Base-by-base conservation (phyloP, 495 filamentous ascomycete species). In the Monascus purpureus region DNA sequence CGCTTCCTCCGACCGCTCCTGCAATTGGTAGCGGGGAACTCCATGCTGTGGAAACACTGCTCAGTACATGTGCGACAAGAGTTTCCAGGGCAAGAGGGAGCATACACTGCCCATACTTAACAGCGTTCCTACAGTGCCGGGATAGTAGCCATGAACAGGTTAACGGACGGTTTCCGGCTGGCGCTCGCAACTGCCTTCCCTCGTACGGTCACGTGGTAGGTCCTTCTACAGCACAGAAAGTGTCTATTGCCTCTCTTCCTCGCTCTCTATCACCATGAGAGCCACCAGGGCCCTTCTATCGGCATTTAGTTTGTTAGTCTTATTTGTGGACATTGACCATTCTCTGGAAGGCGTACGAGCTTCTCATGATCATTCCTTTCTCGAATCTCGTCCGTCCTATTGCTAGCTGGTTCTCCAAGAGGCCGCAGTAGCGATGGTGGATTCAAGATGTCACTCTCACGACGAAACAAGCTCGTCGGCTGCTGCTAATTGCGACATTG, bases 41-140 rank as follows among this genome's bases (percentile, higher is more conserved):
- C 83, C 82, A 67, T 93, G 88, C 82, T 93, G 59, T 29, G 38
- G 20, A 32, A 28, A 24, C 18, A 13, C 29, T 36, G 22, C 25
- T 42, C 42, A 46, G 37, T 24, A 31, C 28, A 17, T 26, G 28
- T 33, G 32, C 16, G 12, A 4, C 13, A 29, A 15, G 13, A 12
- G 4, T 5, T 27, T 29, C 9, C 3, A 13, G 6, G 14, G 4
- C 27, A 16, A 17, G 3, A 12, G 14, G 15, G 9, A 19, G 54
- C 52, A 46, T 55, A 72, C 69, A 42, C 64, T 70, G 29, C 63
- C 67, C 68, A 71, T 71, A 27, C 37, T 49, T 40, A 25, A 8
- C 27, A n/a, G n/a, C n/a, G n/a, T n/a, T n/a, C n/a, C n/a, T n/a
- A n/a, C n/a, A n/a, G n/a, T n/a, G n/a, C n/a, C n/a, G n/a, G n/a